Evolutionary conservation across 2,329 filamentous ascomycete species (phyloP), one percentile per base, ranked within the genome.

Genomic region (Clonostachys chloroleuca): DNA sequence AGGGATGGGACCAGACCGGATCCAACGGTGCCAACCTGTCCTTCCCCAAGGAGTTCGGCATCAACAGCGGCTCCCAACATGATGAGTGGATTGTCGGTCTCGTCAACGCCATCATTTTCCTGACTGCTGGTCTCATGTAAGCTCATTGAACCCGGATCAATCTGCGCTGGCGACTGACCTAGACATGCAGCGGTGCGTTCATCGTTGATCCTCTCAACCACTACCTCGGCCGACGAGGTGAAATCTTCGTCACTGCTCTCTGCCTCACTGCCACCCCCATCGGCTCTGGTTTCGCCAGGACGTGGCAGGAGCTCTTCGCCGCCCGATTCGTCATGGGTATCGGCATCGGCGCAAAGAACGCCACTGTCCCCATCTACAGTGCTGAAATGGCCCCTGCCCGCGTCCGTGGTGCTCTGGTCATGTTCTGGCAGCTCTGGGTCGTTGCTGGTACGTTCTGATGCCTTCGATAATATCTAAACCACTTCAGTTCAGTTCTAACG

Each of bases 321-420:
- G 81, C 81, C 42, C 79, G 86, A 45, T 80, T 89, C 47, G 69
- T 83, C 5, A 75, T 89, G 56, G 87, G 87, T 0, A 77, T 90
- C 34, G 84, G 82, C 1, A 86, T 87, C 59, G 84, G 84, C 12
- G 73, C 80, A 13, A 87, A 87, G 58, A 78, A 79, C 6, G 77
- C 77, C 1, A 81, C 75, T 0, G 80, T 86, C 0, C 87, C 88
- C 0, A 82, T 92, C 33, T 92, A 89, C 55, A 83, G 85, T 1
- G 87, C 87, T 2, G 87, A 91, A 61, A 87, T 81, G 43, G 75
- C 83, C 0, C 86, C 87, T 0, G 81, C 86, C 3, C 63, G 72
- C 5, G 83, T 90, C 46, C 77, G 86, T 56, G 86, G 87, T 54
- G 87, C 84, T 14, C 70, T 94, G 4, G 87, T 92, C 51, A 92